Evolutionary conservation across 768 basidiomycete species (phyloP), one percentile per base, ranked within the genome.

Genomic region (Calocera viscosa): DNA sequence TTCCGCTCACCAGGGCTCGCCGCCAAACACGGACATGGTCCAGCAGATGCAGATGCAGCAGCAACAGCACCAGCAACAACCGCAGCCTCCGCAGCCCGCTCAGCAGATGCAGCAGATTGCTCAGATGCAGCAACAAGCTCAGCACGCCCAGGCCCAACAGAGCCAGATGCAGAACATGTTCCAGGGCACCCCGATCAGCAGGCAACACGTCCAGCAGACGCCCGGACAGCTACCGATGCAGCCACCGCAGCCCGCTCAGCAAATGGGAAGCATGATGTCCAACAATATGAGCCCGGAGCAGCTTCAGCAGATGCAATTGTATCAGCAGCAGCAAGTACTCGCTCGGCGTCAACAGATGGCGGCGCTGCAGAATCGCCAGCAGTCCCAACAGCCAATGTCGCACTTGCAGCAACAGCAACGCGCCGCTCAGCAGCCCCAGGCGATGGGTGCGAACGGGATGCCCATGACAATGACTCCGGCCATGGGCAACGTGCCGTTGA

Each of bases 161-260:
- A 22, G 14, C 22, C 53, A 60, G 53, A 60, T 60, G 53, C 53
- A 60, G 53, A 60, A 30, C 30, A 60, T 60, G 53, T 60, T 60
- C 22, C 53, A 60, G 53, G 53, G 53, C 30, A 32, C 30, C 2
- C 53, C 53, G 10, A 60, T 60, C 53, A 60, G 53, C 53, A 14
- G 53, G 26, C 53, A 60, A 22, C 53, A 60, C 30, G 53, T 60
- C 10, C 53, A 60, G 53, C 53, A 60, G 30, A 60, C 53, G 19
- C 53, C 53, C 30, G 53, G 53, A 3, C 53, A 60, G 53, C 26
- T 26, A 7, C 53, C 14, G 30, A 60, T 60, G 53, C 53, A 60
- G 53, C 30, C 30, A 2, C 53, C 53, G 53, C 53, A 60, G 22
- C 24, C 43, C 19, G 53, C 14, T 19, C 53, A 47, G 43, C 43